Evolutionary conservation across 2,329 filamentous ascomycete species (phyloP).

Genomic region (Exophiala lecanii-corni): DNA sequence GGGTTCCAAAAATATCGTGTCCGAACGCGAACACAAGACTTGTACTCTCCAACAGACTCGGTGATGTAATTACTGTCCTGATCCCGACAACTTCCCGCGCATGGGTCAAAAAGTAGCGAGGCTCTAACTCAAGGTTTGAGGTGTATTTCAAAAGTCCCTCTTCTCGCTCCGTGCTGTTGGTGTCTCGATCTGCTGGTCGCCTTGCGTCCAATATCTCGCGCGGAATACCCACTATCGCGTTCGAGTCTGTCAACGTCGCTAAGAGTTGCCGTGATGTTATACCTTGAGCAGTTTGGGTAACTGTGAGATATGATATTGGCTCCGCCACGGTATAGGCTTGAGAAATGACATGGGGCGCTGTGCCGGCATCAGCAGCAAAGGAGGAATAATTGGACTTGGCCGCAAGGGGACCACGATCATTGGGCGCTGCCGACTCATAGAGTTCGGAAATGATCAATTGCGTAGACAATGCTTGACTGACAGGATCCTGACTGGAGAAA

Average conservation of each 20-base stretch:
- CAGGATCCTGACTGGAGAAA: slow-evolving; percentile 50
- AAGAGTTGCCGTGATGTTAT: slow-evolving; percentile 81
- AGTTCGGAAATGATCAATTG: slow-evolving; percentile 83
- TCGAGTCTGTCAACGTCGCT: slow-evolving; percentile 67
- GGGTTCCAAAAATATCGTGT: slow-evolving; percentile 76
- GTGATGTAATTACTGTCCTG: slow-evolving; percentile 65
- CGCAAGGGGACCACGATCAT: slow-evolving; percentile 76
- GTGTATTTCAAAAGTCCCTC: slow-evolving; percentile 76
- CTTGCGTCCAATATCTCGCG: slow-evolving; percentile 77
- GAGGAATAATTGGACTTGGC: slow-evolving; percentile 67
- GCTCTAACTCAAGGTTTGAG: slow-evolving; percentile 76
- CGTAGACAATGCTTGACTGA: slow-evolving; percentile 65
- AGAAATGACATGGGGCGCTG: slow-evolving; percentile 68
- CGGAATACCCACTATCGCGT: slow-evolving; percentile 74
- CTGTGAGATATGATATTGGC: slow-evolving; percentile 71
- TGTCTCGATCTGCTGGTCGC: slow-evolving; percentile 78
- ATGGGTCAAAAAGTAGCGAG: slow-evolving; percentile 75
- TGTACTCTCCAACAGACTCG: slow-evolving; percentile 84
- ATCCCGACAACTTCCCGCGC: slow-evolving; percentile 75
- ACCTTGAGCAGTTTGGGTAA: slow-evolving; percentile 86
- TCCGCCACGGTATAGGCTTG: slow-evolving; percentile 78
- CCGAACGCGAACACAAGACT: slow-evolving; percentile 85
- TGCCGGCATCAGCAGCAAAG: slow-evolving; percentile 59
- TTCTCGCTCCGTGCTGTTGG: slow-evolving; percentile 71
- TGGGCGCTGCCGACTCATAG: slow-evolving; percentile 77